phyloP scores from a whole-genome alignment of 192 early-diverging fungal species.

The Linnemannia zychae region DNA sequence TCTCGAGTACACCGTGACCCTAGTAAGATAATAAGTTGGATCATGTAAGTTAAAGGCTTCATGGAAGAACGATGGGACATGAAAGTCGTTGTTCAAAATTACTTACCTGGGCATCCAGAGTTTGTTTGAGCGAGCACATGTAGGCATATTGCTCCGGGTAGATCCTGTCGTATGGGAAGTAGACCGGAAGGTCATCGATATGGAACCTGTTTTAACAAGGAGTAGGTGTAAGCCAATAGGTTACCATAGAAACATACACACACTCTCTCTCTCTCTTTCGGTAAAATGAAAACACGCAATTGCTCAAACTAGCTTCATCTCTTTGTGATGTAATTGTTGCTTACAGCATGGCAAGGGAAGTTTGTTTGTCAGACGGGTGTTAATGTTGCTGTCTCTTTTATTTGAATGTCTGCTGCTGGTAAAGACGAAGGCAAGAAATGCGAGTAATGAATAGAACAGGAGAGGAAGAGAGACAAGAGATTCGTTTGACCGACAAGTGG shows the following conservation, averaged over 20 bases:
- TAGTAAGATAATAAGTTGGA: constrained; percentile 27
- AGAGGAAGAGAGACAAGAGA: too few relatives aligned
- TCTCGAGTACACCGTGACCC: constrained; percentile 97
- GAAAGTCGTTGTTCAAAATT: not conserved
- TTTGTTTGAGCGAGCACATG: constrained; percentile 95
- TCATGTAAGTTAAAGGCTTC: not conserved
- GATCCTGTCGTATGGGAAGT: constrained; percentile 99
- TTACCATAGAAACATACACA: not conserved
- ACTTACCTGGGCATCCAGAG: constrained; percentile 87
- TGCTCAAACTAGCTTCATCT: not conserved
- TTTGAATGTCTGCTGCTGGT: too few relatives aligned
- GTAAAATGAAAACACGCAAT: too few relatives aligned
- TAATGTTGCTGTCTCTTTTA: not conserved
- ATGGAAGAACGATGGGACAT: too few relatives aligned
- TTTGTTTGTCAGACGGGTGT: not conserved
- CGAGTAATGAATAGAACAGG: too few relatives aligned
- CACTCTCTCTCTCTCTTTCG: too few relatives aligned
- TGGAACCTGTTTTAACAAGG: constrained; percentile 66
- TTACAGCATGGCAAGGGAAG: constrained; percentile 19
- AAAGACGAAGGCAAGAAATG: too few relatives aligned
- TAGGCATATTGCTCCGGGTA: constrained; percentile 99
- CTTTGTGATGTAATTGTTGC: not conserved
- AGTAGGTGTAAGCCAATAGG: not conserved
- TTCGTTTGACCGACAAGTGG: too few relatives aligned
- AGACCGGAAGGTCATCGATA: constrained; percentile 90